Evolutionary conservation across 768 basidiomycete species (phyloP), one percentile per base, ranked within the genome.

Genomic region (Clathrus columnatus): DNA sequence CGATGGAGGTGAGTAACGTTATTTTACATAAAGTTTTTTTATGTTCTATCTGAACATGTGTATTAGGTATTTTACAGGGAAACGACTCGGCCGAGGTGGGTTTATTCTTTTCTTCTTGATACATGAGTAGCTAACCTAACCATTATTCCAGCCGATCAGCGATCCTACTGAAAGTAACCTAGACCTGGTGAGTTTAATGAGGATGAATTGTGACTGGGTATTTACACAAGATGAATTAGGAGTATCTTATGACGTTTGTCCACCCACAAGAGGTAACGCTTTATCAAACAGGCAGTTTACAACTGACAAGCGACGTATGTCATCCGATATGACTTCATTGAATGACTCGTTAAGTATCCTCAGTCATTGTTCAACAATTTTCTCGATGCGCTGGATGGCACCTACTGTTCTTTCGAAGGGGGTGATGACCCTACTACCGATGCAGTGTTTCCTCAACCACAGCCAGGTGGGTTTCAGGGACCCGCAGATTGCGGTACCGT

Each of bases 311-410:
- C 18, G 2, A 51, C 59, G 11, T 59, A 48, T 11, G n/a, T 10
- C 59, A 21, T n/a, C 46, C 18, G 59, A 36, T 70, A 73, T 29
- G 71, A 75, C 49, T 76, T 74, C 59, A 56, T 63, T 3, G 75
- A 77, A 59, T 76, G 75, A 54, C 74, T 66, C 28, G 42, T 14
- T 28, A 29, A 5, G 24, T 45, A 51, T 2, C 27, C 17, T 16
- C 11, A 11, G 14, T 36, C 63, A 17, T 70, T 24, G 20, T 61
- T 29, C 50, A 61, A 10, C 60, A 58, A 46, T 26, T 66, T 69
- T 60, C 63, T 71, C 21, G 71, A 72, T 48, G 69, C 67, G 10
- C 48, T 72, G 14, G 69, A 69, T 45, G 66, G 48, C 2, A 57
- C 62, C 1, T 72, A 68, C 56, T 72, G 70, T 52, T 65, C 66